Evolutionary conservation across 2,329 filamentous ascomycete species (phyloP).

Genomic region (Xenoacremonium recifei): DNA sequence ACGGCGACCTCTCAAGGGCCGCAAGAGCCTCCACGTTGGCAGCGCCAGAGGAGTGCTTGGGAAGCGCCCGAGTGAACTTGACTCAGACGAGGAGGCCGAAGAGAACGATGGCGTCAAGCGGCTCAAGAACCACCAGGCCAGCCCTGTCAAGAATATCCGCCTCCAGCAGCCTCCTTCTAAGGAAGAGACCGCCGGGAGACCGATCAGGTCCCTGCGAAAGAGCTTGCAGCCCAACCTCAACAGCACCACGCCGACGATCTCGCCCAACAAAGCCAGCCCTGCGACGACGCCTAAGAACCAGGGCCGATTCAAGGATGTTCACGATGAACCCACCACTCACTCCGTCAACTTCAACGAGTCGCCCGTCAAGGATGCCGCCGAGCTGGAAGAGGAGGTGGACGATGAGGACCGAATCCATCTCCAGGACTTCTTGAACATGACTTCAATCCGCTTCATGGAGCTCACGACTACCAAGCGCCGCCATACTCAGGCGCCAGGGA

Average conservation of each 20-base stretch:
- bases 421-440: conserved; percentile 92
- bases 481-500: conserved; percentile 69
- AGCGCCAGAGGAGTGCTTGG: conserved; percentile 72
- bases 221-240: conserved; percentile 42
- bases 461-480: conserved; percentile 92
- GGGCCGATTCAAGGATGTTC: conserved; percentile 53
- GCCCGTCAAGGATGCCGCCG: conserved; percentile 37
- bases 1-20: conserved; percentile 63
- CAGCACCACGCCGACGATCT: conserved; percentile 41
- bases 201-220: conserved; percentile 48
- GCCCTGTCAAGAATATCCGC: conserved; percentile 73
- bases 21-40: conserved; percentile 76
- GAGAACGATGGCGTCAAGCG: conserved; percentile 64
- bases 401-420: conserved; percentile 69
- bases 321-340: conserved; percentile 45
- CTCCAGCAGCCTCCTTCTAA: conserved; percentile 68
- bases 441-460: conserved; percentile 97
- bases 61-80: conserved; percentile 71
- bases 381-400: conserved; percentile 49
- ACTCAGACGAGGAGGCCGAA: conserved; percentile 60
- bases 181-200: conserved; percentile 63
- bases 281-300: conserved; percentile 56
- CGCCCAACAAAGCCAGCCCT: conserved; percentile 43
- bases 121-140: conserved; percentile 68
- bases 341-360: conserved; percentile 45